A percentile compares a stretch with the other conserved stretches of the same genome.
phyloP scores from a whole-genome alignment of 2,329 filamentous ascomycete species.

The Pseudogymnoascus sp. region DNA sequence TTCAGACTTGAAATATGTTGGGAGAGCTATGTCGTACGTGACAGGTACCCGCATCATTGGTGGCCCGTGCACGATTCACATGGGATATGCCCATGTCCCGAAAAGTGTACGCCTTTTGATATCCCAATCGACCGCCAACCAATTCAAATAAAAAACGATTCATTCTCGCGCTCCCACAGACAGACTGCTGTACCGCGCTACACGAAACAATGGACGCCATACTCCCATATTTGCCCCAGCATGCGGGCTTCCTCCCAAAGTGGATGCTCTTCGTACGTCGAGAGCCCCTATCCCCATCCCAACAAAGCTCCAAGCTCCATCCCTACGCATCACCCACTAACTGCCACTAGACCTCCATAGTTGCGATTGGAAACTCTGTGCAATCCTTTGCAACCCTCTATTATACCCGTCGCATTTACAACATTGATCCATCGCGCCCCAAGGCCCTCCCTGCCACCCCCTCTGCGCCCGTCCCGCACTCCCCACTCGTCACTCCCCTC shows the following conservation, averaged over 20 bases:
- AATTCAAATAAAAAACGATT: neutral
- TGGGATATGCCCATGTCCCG: neutral
- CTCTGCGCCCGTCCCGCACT: slow-evolving; percentile 33
- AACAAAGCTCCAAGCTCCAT: neutral
- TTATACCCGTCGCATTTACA: slow-evolving; percentile 84
- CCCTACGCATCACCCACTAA: slow-evolving; percentile 1
- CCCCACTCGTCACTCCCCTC: slow-evolving; percentile 60
- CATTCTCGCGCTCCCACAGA: neutral
- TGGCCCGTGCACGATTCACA: neutral
- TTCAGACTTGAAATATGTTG: neutral
- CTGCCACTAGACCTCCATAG: slow-evolving; percentile 61
- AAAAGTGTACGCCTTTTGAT: neutral
- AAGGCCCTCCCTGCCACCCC: slow-evolving; percentile 34
- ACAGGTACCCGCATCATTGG: neutral
- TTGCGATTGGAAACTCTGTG: slow-evolving; percentile 76
- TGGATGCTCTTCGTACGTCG: slow-evolving; percentile 56
- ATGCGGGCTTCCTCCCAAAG: slow-evolving; percentile 49
- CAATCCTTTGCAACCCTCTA: slow-evolving; percentile 75
- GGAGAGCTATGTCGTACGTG: neutral
- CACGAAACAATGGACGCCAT: neutral
- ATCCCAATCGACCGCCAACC: neutral
- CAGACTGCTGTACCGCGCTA: neutral
- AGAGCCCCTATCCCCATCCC: neutral
- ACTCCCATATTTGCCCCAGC: slow-evolving; percentile 18
- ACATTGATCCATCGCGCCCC: slow-evolving; percentile 41